Percentiles rank a stretch among this genome's conserved stretches.
These are phyloP conservation scores for Vitis labrusca DNA, from an alignment of 164 flowering plant genomes.

Conservation along the genomic window DNA sequence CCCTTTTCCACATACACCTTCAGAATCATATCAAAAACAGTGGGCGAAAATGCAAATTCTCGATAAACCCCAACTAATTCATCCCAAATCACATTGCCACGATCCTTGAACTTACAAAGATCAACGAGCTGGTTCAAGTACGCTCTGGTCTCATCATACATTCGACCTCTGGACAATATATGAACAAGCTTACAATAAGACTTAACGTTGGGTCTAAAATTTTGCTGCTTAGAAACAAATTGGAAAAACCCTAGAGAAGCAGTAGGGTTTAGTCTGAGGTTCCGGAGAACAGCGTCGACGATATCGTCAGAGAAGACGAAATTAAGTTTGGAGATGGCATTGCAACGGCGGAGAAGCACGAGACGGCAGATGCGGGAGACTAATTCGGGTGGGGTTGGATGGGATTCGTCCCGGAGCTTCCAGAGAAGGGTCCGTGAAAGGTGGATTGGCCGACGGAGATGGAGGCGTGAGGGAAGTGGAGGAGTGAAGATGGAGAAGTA, in stretches of 20 bases:
- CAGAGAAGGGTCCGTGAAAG: constrained; percentile 33
- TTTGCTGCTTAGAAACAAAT: constrained; percentile 50
- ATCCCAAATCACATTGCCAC: constrained; percentile 38
- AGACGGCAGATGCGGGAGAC: constrained; percentile 63
- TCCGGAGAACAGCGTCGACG: constrained; percentile 50
- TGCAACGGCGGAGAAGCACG: constrained; percentile 47
- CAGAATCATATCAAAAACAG: constrained; percentile 87
- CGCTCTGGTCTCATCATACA: constrained; percentile 53
- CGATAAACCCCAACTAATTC: constrained; percentile 60
- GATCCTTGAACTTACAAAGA: constrained; percentile 22
- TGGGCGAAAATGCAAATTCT: constrained; percentile 65
- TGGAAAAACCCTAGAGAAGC: constrained; percentile 59
- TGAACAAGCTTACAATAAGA: constrained; percentile 68
- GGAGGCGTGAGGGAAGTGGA: constrained; percentile 6
- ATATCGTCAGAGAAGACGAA: constrained; percentile 65
- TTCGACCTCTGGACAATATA: constrained; percentile 63
- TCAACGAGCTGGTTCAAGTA: constrained; percentile 50
- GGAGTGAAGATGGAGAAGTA: not conserved
- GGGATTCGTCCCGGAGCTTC: constrained; percentile 49
- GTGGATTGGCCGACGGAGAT: constrained; percentile 30
- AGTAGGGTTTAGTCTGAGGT: constrained; percentile 51
- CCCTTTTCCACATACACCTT: constrained; percentile 66
- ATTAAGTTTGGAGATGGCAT: constrained; percentile 40
- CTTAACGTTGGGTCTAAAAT: constrained; percentile 54
- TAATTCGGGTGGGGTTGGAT: constrained; percentile 41